Base-by-base conservation (phyloP, 2,329 filamentous ascomycete genomes). In the Penicillium polonicum region DNA sequence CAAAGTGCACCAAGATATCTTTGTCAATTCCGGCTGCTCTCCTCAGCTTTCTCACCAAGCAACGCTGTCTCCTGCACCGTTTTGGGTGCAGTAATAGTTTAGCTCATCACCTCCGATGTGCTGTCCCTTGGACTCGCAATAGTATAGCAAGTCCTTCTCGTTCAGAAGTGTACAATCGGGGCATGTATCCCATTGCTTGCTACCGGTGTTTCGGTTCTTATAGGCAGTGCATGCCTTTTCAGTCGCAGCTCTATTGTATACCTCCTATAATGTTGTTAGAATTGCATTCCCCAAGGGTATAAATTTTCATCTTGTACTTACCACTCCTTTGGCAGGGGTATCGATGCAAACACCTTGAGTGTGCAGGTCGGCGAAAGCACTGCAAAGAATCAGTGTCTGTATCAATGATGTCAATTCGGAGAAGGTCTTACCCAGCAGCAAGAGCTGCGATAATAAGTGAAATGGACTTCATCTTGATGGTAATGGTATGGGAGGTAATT, bases 321-420 rank as follows among this genome's bases (percentile, higher is more conserved):
- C 44, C 12, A 46, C 44, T 21, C 27, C 44, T 5, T 21, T 31
- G 27, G 27, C n/a, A 46, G 44, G 44, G 2, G 27, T 46, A 33
- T 46, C 27, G n/a, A 46, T 46, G 44, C 44, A 46, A 33, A 46
- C 44, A 33, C 44, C 44, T 21, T 46, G 44, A 31, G 44, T 46
- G 7, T 46, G 44, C 12, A 33, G 3, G 1, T 46, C 27, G 15
- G 44, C 44, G 2, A 46, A 46, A 46, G 44, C 44, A 46, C 44
- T 46, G 7, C 12, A 17, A 15, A 31, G 12, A 21, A 46, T 46
- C 4, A 46, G 27, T 33, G 7, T 4, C 12, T 31, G 12, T 21
- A 21, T 33, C 27, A 31, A 21, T 5, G 6, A 21, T 21, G 27
- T 46, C 12, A 33, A 31, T 9, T 33, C 8, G 44, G 13, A 33